phyloP scores from a whole-genome alignment of 2,329 filamentous ascomycete genomes.

The Penicillium sp. region DNA sequence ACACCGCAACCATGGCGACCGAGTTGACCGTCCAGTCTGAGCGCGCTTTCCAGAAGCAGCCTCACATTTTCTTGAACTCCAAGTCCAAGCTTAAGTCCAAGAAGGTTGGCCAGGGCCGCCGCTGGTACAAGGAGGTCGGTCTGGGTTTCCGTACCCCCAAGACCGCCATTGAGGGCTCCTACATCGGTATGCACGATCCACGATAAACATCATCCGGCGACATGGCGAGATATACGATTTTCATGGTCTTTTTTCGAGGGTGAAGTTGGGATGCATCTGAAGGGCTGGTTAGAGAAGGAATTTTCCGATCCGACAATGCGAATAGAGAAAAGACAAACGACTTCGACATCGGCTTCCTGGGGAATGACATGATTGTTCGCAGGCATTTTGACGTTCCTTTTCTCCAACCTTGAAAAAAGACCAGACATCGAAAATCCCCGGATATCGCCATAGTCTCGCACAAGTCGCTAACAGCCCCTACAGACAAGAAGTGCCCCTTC shows the following conservation, averaged over 20 bases:
- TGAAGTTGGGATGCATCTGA: constrained; percentile 5
- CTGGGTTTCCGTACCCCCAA: constrained; percentile 98
- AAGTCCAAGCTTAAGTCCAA: constrained; percentile 81
- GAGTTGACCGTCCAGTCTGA: constrained; percentile 99
- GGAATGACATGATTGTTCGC: background rate
- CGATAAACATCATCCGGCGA: constrained; percentile 20
- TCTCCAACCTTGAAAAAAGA: constrained; percentile 10
- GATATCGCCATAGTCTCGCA: background rate
- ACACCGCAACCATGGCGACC: constrained; percentile 78
- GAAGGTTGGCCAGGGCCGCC: constrained; percentile 82
- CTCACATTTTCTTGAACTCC: constrained; percentile 98
- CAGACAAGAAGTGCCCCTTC: constrained; percentile 99
- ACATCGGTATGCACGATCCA: constrained; percentile 78
- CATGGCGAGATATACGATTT: constrained; percentile 16
- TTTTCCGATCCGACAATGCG: background rate
- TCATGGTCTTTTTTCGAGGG: constrained; percentile 17
- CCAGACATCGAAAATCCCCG: constrained; percentile 9
- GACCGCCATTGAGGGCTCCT: constrained; percentile 96
- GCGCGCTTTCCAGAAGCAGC: constrained; percentile 99
- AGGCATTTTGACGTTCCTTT: background rate
- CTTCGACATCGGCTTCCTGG: background rate
- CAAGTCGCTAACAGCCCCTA: constrained; percentile 27
- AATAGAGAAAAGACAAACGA: background rate
- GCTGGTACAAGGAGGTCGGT: constrained; percentile 99
- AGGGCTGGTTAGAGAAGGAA: background rate